Base-by-base conservation (phyloP, 257 asterid species). In the Nicotiana undulata region DNA sequence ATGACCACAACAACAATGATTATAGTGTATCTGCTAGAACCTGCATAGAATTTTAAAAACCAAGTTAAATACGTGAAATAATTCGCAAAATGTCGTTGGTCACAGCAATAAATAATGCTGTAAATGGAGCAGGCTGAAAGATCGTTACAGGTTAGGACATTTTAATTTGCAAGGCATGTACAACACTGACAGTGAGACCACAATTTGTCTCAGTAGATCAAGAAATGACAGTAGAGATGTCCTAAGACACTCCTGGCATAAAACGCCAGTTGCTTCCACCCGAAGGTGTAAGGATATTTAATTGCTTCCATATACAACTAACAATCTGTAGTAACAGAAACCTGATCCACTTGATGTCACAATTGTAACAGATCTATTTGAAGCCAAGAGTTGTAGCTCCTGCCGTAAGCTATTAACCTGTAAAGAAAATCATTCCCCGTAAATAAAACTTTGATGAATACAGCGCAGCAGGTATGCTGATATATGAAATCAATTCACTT, bases 331-430 rank as follows among this genome's bases (percentile, higher is more conserved):
- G 63, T 74, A 74, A 49, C n/a, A 81, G 74, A 80, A 59, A 96
- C 98, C 99, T 90, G 99, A 92, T 85, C 86, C 86, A 78, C 83
- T 80, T 76, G 97, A 87, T 17, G 98, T 90, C 63, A 96, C 92
- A 86, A 96, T 88, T 64, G 94, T 92, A 80, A 91, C 87, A 28
- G 94, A 83, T 86, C 93, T 88, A 79, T 82, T 84, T 68, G 97
- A 85, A 75, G 90, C 91, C 87, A 91, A 79, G 75, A 88, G 84
- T 72, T 90, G 93, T 87, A 96, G 90, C 90, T 92, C 95, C 85
- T 92, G 87, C 37, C 98, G 91, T 79, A 96, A 86, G 82, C 91
- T 88, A 82, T 90, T 89, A 77, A 96, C 96, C 98, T 96, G 94
- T 70, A 83, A 63, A 58, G 80, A 51, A 64, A 65, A 29, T 65